These are phyloP conservation scores for Saccharomyces hybrid DNA, from an alignment of 1,139 yeast species.

Conservation along the genomic window DNA sequence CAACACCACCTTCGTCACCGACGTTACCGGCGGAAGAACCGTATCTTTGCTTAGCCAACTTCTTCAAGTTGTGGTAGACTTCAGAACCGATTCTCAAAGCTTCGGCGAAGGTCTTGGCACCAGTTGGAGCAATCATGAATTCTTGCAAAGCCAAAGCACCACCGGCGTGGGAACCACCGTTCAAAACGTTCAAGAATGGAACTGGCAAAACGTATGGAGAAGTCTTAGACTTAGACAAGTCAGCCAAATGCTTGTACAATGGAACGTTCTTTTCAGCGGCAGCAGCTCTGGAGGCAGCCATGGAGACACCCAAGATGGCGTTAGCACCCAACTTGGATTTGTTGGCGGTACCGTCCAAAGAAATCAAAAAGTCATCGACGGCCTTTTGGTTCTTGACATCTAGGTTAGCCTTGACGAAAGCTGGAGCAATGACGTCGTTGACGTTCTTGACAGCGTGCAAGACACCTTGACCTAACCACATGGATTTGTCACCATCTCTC, in stretches of 20 bases:
- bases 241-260: conserved; percentile 77
- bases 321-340: conserved; percentile 92
- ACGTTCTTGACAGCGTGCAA: conserved; percentile 86
- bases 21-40: conserved; percentile 97
- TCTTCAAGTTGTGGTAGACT: conserved; percentile 90
- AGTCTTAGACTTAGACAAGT: conserved; percentile 49
- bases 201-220: conserved; percentile 84
- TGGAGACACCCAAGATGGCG: conserved; percentile 90
- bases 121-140: conserved; percentile 95
- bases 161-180: conserved; percentile 99
- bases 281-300: conserved; percentile 90
- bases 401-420: conserved; percentile 61
- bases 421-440: conserved; percentile 83
- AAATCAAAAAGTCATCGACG: conserved; percentile 67
- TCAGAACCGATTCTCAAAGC: conserved; percentile 93
- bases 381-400: conserved; percentile 73
- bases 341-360: conserved; percentile 88
- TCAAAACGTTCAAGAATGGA: conserved; percentile 94
- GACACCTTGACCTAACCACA: conserved; percentile 96
- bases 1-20: conserved; percentile 99
- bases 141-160: conserved; percentile 98
- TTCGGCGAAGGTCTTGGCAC: conserved; percentile 80
- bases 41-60: conserved; percentile 82
- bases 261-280: conserved; percentile 87
- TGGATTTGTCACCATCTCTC: conserved; percentile 88